A percentile compares a stretch with the other conserved stretches of the same genome.
These are phyloP conservation scores for Gypsophila paniculata DNA, from an alignment of 179 eudicot genomes.

Conservation along the genomic window DNA sequence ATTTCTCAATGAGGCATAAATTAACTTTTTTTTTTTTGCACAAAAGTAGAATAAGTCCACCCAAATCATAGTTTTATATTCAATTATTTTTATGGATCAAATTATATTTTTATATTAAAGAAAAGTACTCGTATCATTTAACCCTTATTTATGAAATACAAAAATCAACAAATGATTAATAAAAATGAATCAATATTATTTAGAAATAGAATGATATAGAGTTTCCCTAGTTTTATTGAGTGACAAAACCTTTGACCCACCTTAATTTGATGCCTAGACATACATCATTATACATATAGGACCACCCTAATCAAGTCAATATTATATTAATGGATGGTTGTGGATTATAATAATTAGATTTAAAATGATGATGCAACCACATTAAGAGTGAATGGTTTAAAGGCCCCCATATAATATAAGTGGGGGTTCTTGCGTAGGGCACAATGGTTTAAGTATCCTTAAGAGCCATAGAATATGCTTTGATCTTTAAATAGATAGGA, in stretches of 20 bases:
- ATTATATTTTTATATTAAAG: too few relatives aligned
- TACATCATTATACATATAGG: not conserved
- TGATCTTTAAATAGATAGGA: slow-evolving; percentile 20
- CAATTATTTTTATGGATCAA: too few relatives aligned
- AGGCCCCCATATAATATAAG: slow-evolving; percentile 3
- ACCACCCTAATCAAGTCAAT: not conserved
- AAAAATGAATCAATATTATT: too few relatives aligned
- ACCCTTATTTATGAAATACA: too few relatives aligned
- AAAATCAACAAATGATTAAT: too few relatives aligned
- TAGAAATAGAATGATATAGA: too few relatives aligned
- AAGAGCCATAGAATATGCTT: slow-evolving; percentile 32
- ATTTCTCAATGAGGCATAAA: too few relatives aligned
- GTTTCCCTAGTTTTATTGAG: not conserved
- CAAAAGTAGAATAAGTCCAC: too few relatives aligned
- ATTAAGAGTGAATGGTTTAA: slow-evolving; percentile 13
- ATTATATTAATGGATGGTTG: slow-evolving; percentile 8
- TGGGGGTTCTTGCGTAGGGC: slow-evolving; percentile 21
- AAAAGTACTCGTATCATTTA: too few relatives aligned
- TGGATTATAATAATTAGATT: not conserved
- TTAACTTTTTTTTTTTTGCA: too few relatives aligned
- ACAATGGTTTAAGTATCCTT: not conserved
- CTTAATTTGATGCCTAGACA: slow-evolving; percentile 1
- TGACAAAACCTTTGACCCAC: slow-evolving; percentile 1
- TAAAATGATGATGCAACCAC: slow-evolving; percentile 5
- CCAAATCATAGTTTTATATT: too few relatives aligned